Evolutionary conservation across 2,329 filamentous ascomycete genomes (phyloP), one percentile per base, ranked within the genome.

Genomic region (Penicillium vulpinum): DNA sequence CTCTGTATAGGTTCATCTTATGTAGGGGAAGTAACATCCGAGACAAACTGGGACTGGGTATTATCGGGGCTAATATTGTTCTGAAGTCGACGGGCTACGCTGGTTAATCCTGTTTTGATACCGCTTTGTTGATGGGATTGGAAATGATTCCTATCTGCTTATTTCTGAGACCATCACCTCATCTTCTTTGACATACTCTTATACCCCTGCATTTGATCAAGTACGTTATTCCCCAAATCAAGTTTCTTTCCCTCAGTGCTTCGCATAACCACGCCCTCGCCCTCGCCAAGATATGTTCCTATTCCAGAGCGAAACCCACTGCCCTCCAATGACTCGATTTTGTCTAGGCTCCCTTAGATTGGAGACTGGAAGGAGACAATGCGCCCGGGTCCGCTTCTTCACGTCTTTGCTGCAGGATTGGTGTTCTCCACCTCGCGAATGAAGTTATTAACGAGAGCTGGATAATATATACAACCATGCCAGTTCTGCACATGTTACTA

Each of bases 21-120:
- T 39, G 39, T 16, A 21, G 40, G 24, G 18, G 16, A 45, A 21
- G 16, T 36, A 26, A 24, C 18, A 28, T 28, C 18, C 9, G 40
- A 31, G 18, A 40, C 22, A 33, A 29, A 8, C 16, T 28, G 26
- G 39, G 33, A 39, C 39, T 51, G 47, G 26, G 28, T 46, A 22
- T 46, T 18, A 52, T 41, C 40, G 21, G n/a, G 48, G n/a, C 40
- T 39, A 39, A 15, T 56, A 51, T 51, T 33, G 16, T 21, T 33
- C 22, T 21, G 41, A 46, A 53, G 33, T 29, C 28, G 4, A 57
- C 18, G 49, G 47, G 43, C 26, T 11, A 53, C 29, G 28, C 11
- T 22, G 35, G 26, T 16, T 29, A 3, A 39, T 45, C 5, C 9
- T 35, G 28, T 39, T 39, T 31, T 29, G 10, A 52, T 44, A 39